These are phyloP conservation scores for Tolypocladium paradoxum DNA, from an alignment of 2,329 filamentous ascomycete species.

Conservation along the genomic window DNA sequence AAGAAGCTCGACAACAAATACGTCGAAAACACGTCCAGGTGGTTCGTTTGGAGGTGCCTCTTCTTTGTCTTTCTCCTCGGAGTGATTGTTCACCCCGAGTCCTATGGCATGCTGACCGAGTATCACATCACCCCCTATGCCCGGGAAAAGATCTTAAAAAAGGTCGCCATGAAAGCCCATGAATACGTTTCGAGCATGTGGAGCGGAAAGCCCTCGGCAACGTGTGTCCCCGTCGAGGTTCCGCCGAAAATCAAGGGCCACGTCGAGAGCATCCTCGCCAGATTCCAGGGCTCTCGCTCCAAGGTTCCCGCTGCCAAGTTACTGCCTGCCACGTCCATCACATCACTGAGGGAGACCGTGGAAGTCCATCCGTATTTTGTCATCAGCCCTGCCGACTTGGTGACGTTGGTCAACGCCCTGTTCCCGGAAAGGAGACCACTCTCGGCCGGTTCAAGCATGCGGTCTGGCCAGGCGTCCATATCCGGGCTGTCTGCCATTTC, in stretches of 20 bases:
- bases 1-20: slow-evolving; percentile 62
- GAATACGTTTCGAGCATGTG: slow-evolving; percentile 71
- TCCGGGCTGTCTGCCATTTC: slow-evolving; percentile 59
- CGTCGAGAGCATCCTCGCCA: slow-evolving; percentile 59
- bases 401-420: slow-evolving; percentile 71
- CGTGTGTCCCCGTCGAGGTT: slow-evolving; percentile 33
- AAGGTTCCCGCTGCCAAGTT: slow-evolving; percentile 44
- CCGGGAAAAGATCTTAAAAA: slow-evolving; percentile 67
- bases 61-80: slow-evolving; percentile 80
- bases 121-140: slow-evolving; percentile 90
- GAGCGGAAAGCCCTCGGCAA: slow-evolving; percentile 53
- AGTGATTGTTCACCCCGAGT: slow-evolving; percentile 83
- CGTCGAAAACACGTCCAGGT: slow-evolving; percentile 65
- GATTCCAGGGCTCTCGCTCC: slow-evolving; percentile 46
- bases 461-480: slow-evolving; percentile 55
- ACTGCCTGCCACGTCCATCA: slow-evolving; percentile 60
- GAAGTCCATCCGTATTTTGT: slow-evolving; percentile 74
- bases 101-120: slow-evolving; percentile 65
- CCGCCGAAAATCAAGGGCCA: slow-evolving; percentile 54
- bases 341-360: slow-evolving; percentile 62
- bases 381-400: slow-evolving; percentile 66
- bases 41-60: slow-evolving; percentile 84
- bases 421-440: slow-evolving; percentile 64
- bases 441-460: slow-evolving; percentile 52
- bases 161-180: slow-evolving; percentile 71